These are phyloP conservation scores for Aureobasidium leucospermi DNA, from an alignment of 2,329 filamentous ascomycete species.

Conservation along the genomic window DNA sequence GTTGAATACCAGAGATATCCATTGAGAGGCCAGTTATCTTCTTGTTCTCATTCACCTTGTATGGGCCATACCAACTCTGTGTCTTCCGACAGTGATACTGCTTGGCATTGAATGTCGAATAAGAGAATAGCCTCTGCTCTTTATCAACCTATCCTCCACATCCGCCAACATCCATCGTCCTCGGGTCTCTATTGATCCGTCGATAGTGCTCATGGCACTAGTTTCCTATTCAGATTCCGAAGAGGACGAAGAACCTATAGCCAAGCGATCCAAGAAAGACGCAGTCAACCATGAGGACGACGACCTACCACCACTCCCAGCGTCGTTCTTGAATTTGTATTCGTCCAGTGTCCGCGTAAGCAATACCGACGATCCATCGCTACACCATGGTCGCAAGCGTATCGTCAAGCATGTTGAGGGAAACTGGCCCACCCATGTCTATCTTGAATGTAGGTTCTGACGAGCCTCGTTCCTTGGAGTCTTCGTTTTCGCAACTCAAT, in stretches of 20 bases:
- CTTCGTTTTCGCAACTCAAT: neutral
- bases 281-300: slow-evolving; percentile 5
- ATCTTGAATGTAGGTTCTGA: slow-evolving; percentile 74
- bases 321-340: slow-evolving; percentile 82
- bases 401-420: slow-evolving; percentile 77
- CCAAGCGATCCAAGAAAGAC: slow-evolving; percentile 1
- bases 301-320: slow-evolving; percentile 51
- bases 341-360: slow-evolving; percentile 71
- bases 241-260: slow-evolving; percentile 25
- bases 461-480: slow-evolving; percentile 1
- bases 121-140: neutral
- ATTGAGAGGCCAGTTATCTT: no score
- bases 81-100: no score
- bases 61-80: no score
- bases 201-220: slow-evolving; percentile 45
- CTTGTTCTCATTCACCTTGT: no score
- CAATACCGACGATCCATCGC: slow-evolving; percentile 69
- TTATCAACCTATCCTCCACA: neutral
- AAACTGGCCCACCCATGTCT: slow-evolving; percentile 89
- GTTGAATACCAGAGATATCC: no score
- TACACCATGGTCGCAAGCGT: slow-evolving; percentile 80
- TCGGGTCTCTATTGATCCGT: neutral
- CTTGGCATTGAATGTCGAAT: neutral
- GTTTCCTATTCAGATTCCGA: slow-evolving; percentile 59
- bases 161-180: neutral